Percentiles rank a stretch among this genome's conserved stretches.
phyloP scores from a whole-genome alignment of 306 rosid genomes.

The Glycine tomentella region DNA sequence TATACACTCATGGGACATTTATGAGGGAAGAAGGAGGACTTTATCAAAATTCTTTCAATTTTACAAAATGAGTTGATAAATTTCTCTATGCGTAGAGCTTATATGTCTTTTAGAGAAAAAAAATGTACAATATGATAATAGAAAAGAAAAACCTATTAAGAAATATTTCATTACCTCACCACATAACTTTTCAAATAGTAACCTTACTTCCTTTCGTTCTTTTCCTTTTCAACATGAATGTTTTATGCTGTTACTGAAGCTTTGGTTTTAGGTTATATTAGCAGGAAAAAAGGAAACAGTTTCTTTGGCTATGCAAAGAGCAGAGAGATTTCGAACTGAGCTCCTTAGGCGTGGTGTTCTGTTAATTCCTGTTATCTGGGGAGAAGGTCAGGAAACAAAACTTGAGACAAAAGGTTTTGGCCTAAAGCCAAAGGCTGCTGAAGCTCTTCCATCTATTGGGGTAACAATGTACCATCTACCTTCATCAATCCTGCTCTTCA shows the following conservation, averaged over 20 bases:
- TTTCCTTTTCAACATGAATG: not conserved
- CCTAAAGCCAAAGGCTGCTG: slow-evolving; percentile 59
- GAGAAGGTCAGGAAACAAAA: slow-evolving; percentile 71
- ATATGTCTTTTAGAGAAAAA: not conserved
- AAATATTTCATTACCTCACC: not conserved
- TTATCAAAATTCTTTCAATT: not conserved
- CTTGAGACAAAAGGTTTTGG: slow-evolving; percentile 93
- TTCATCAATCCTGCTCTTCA: slow-evolving; percentile 24
- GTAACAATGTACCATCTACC: slow-evolving; percentile 56
- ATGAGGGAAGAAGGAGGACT: not conserved
- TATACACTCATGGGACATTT: not conserved
- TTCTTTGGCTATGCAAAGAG: slow-evolving; percentile 70
- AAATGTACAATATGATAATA: not conserved
- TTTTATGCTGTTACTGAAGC: slow-evolving; percentile 42
- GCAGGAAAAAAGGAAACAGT: slow-evolving; percentile 90
- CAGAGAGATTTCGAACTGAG: slow-evolving; percentile 84
- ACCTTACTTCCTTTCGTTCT: not conserved
- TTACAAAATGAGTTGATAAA: not conserved
- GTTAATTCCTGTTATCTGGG: slow-evolving; percentile 85
- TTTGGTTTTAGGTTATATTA: slow-evolving; percentile 82
- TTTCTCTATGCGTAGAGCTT: not conserved
- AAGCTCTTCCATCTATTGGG: slow-evolving; percentile 92
- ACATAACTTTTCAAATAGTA: not conserved
- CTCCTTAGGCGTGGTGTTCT: slow-evolving; percentile 85
- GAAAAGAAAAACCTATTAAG: not conserved